These are phyloP conservation scores for Comarum palustre DNA, from an alignment of 306 rosid genomes.

Conservation along the genomic window DNA sequence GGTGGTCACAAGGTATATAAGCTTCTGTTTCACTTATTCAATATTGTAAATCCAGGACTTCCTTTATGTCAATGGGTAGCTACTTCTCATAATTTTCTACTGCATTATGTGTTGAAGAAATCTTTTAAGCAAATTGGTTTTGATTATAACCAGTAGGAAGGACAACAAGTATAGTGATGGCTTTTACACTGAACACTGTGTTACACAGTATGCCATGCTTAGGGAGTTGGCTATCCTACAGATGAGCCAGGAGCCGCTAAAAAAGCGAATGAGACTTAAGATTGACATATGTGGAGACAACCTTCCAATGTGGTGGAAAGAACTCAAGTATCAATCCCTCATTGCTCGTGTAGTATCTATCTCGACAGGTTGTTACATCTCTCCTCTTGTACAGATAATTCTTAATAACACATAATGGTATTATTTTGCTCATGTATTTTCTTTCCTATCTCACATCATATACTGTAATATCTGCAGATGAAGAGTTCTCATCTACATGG, in stretches of 20 bases:
- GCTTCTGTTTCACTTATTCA: constrained; percentile 7
- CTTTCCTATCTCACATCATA: not conserved
- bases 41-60: constrained; percentile 32
- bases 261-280: constrained; percentile 42
- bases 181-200: constrained; percentile 48
- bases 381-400: not conserved
- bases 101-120: not conserved
- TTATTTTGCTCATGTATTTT: not conserved
- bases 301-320: constrained; percentile 55
- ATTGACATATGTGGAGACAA: constrained; percentile 40
- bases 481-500: constrained; percentile 45
- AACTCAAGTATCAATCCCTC: constrained; percentile 26
- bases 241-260: constrained; percentile 24
- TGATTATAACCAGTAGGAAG: constrained; percentile 44
- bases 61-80: constrained; percentile 20
- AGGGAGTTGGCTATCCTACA: constrained; percentile 56
- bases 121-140: not conserved
- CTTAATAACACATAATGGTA: not conserved
- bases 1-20: not conserved
- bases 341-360: constrained; percentile 49
- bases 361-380: constrained; percentile 49
- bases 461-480: constrained; percentile 38
- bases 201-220: constrained; percentile 51
- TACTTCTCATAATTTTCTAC: not conserved
- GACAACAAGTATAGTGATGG: constrained; percentile 27